A percentile compares a stretch with the other conserved stretches of the same genome.
These are phyloP conservation scores for Pseudozyma tsukubaensis DNA, from an alignment of 1,284 basidiomycete species.

Conservation along the genomic window DNA sequence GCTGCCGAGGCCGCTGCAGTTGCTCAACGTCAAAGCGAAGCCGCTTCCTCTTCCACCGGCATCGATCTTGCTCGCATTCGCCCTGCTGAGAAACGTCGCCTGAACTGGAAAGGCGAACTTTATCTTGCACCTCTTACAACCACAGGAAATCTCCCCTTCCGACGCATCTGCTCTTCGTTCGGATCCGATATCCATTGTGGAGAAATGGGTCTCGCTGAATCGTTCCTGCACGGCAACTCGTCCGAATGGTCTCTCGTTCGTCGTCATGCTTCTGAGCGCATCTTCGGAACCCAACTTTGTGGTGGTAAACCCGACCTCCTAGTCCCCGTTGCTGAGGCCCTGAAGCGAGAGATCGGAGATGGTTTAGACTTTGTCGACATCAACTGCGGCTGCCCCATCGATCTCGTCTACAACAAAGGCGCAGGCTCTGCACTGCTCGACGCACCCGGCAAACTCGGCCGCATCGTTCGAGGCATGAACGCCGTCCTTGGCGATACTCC, in stretches of 20 bases:
- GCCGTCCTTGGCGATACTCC: constrained; percentile 90
- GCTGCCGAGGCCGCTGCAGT: background rate
- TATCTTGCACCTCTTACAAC: constrained; percentile 96
- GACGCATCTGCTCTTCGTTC: constrained; percentile 84
- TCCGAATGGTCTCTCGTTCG: constrained; percentile 66
- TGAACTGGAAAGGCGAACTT: constrained; percentile 85
- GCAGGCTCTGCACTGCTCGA: constrained; percentile 92
- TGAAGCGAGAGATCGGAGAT: constrained; percentile 75
- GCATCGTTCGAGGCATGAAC: constrained; percentile 91
- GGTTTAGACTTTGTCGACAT: constrained; percentile 90
- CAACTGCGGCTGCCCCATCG: constrained; percentile 97
- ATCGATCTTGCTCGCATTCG: constrained; percentile 74
- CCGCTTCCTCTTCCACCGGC: constrained; percentile 11
- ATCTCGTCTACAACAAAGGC: constrained; percentile 90
- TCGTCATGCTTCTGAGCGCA: constrained; percentile 82
- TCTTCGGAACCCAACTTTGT: constrained; percentile 86
- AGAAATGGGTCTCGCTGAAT: constrained; percentile 76
- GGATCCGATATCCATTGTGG: constrained; percentile 95
- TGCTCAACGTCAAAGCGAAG: constrained; percentile 17
- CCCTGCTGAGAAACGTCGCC: constrained; percentile 83
- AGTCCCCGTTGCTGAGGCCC: constrained; percentile 84
- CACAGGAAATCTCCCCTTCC: constrained; percentile 94
- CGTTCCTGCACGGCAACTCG: constrained; percentile 58
- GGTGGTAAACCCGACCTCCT: constrained; percentile 74
- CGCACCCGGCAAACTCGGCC: constrained; percentile 81